Percentiles rank a stretch among this genome's conserved stretches.
Evolutionary conservation across 2,329 filamentous ascomycete species (phyloP).

Genomic region (Trichoderma polysporum): DNA sequence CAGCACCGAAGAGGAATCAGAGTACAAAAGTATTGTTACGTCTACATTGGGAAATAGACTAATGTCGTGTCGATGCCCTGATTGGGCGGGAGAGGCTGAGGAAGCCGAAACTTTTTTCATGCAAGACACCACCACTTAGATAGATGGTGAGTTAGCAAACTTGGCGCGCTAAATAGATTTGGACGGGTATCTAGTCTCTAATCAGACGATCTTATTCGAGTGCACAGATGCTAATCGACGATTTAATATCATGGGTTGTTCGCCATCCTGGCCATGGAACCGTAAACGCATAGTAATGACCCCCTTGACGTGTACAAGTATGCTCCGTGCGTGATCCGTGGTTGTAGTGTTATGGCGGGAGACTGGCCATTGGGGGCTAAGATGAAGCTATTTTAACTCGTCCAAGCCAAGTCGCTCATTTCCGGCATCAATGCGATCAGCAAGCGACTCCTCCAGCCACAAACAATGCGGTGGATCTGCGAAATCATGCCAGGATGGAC

Average conservation of each 20-base stretch:
- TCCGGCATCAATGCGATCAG: constrained; percentile 17
- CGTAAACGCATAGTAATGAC: not conserved
- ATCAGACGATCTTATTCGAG: not conserved
- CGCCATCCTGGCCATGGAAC: not conserved
- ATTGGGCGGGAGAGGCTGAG: not conserved
- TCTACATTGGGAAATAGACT: not conserved
- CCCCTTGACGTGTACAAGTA: not conserved
- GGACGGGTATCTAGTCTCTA: constrained; percentile 12
- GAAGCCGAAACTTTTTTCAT: not conserved
- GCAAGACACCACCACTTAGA: not conserved
- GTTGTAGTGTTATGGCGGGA: not conserved
- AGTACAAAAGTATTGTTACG: not conserved
- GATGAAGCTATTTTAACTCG: constrained; percentile 12
- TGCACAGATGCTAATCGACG: constrained; percentile 6
- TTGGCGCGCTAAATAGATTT: constrained; percentile 7
- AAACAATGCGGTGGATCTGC: constrained; percentile 8
- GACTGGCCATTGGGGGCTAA: not conserved
- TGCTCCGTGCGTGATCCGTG: no score
- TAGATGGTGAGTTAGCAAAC: not conserved
- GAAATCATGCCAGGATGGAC: not conserved
- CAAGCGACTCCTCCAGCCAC: not conserved
- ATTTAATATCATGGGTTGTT: constrained; percentile 6
- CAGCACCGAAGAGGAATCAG: not conserved
- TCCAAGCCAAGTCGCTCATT: constrained; percentile 15
- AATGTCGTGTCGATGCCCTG: not conserved